Conservation (phyloP, 2,329 filamentous ascomycete species). For the Diaporthe vaccinii region DNA sequence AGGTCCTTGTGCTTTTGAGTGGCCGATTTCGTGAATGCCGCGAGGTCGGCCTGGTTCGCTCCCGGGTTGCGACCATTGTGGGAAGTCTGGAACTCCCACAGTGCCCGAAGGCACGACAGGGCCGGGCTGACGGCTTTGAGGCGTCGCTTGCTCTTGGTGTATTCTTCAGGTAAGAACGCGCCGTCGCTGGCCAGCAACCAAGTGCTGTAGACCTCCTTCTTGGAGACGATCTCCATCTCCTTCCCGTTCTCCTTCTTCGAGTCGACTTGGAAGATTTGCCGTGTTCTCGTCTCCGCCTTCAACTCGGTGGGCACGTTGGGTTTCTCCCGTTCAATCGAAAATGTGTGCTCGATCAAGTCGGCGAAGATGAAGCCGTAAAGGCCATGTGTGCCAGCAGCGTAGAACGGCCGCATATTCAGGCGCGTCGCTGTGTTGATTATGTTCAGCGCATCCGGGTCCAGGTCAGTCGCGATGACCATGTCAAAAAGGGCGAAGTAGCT, state of each 20-base stretch:
- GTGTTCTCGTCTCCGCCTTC: slow-evolving; percentile 80
- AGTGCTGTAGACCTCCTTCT: slow-evolving; percentile 90
- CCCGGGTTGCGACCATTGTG: slow-evolving; percentile 67
- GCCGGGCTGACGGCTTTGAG: slow-evolving; percentile 84
- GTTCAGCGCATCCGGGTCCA: slow-evolving; percentile 80
- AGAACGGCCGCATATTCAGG: slow-evolving; percentile 84
- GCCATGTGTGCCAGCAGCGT: slow-evolving; percentile 88
- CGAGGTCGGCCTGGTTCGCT: slow-evolving; percentile 74
- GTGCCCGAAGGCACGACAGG: slow-evolving; percentile 86
- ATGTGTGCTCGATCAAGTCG: slow-evolving; percentile 91
- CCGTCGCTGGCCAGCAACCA: slow-evolving; percentile 86
- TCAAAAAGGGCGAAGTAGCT: slow-evolving; percentile 86
- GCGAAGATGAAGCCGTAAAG: slow-evolving; percentile 96
- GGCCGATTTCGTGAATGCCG: slow-evolving; percentile 81
- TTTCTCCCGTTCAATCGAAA: slow-evolving; percentile 86
- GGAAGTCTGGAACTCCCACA: slow-evolving; percentile 86
- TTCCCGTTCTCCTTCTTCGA: slow-evolving; percentile 79
- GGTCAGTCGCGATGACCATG: slow-evolving; percentile 90
- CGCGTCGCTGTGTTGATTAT: slow-evolving; percentile 90
- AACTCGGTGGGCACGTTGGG: slow-evolving; percentile 77
- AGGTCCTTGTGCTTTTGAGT: slow-evolving; percentile 84
- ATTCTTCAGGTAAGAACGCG: slow-evolving; percentile 78
- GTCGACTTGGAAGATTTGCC: slow-evolving; percentile 79
- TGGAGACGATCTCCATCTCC: slow-evolving; percentile 87
- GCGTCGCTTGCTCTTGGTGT: slow-evolving; percentile 76